phyloP scores from a whole-genome alignment of 2,329 filamentous ascomycete species.

The Exophiala sideris region DNA sequence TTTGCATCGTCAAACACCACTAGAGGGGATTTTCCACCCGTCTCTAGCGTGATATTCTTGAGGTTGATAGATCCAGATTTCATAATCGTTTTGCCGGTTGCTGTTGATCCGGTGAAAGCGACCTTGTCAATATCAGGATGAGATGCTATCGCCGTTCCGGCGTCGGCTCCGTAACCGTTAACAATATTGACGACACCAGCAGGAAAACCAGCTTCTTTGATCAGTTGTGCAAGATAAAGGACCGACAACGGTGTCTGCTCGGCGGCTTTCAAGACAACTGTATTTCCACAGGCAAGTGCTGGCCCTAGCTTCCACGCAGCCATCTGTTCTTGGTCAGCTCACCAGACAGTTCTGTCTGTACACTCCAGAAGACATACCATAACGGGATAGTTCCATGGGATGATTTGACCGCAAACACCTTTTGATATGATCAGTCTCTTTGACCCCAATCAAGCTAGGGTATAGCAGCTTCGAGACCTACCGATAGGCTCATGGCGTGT shows the following conservation, averaged over 20 bases:
- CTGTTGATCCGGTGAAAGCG: slow-evolving; percentile 31
- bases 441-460: too few relatives aligned
- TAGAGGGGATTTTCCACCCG: slow-evolving; percentile 40
- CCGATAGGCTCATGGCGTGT: too few relatives aligned
- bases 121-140: slow-evolving; percentile 27
- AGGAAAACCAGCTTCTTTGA: slow-evolving; percentile 32
- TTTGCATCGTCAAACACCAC: slow-evolving; percentile 40
- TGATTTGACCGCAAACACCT: too few relatives aligned
- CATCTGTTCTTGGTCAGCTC: slow-evolving; percentile 64
- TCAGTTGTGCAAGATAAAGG: slow-evolving; percentile 47
- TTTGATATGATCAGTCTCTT: too few relatives aligned
- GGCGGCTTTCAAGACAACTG: slow-evolving; percentile 57
- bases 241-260: too few relatives aligned
- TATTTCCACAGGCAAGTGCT: slow-evolving; percentile 56
- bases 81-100: slow-evolving; percentile 41
- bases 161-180: slow-evolving; percentile 66
- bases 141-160: slow-evolving; percentile 48
- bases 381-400: too few relatives aligned
- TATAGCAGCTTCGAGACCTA: too few relatives aligned
- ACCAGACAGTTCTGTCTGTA: too few relatives aligned
- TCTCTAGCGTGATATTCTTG: slow-evolving; percentile 42
- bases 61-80: slow-evolving; percentile 32
- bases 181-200: slow-evolving; percentile 19
- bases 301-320: slow-evolving; percentile 72
- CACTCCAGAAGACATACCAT: too few relatives aligned